Base-by-base conservation (phyloP, 2,329 filamentous ascomycete genomes). In the Aschersonia sp. region DNA sequence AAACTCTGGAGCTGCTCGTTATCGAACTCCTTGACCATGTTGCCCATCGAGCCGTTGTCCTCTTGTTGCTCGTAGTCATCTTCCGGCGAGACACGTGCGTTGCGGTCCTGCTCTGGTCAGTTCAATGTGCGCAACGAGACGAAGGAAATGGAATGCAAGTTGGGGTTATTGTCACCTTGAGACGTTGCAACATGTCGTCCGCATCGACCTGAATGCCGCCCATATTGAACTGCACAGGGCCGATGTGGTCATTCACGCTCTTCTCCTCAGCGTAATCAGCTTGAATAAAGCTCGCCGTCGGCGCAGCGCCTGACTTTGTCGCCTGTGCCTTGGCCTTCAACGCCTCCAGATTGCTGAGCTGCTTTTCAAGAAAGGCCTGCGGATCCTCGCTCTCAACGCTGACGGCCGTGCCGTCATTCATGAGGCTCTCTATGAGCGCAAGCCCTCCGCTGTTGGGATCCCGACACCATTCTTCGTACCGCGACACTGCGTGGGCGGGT, bases 221-320 rank as follows among this genome's bases (percentile, higher is more conserved):
- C 76, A 98, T 92, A 62, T 98, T 98, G 69, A 97, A 96, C 60
- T 95, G 89, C 53, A 96, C 89, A 0, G 89, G 89, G 0, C 89
- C 89, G 58, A 95, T 94, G 57, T 94, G 89, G 58, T 91, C 85
- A 56, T 81, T 82, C 48, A 77, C 71, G 52, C 66, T 70, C 52
- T 69, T 73, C 53, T 69, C 65, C 10, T 65, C 64, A n/a, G 61
- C 55, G 43, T 66, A 52, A 57, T 65, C 64, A 20, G 5, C 56
- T 45, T n/a, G 56, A 55, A 6, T 9, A 43, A 28, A 43, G 29
- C 58, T 55, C 2, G 58, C 52, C 3, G 53, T 51, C 10, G 54
- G 51, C 5, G 55, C 53, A 20, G 54, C 52, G 10, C 52, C 47
- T 20, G 20, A 20, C 20, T 20, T 20, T 20, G 20, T 20, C 20